Evolutionary conservation across 2,329 filamentous ascomycete genomes (phyloP).

Genomic region (Gremmenia infestans): DNA sequence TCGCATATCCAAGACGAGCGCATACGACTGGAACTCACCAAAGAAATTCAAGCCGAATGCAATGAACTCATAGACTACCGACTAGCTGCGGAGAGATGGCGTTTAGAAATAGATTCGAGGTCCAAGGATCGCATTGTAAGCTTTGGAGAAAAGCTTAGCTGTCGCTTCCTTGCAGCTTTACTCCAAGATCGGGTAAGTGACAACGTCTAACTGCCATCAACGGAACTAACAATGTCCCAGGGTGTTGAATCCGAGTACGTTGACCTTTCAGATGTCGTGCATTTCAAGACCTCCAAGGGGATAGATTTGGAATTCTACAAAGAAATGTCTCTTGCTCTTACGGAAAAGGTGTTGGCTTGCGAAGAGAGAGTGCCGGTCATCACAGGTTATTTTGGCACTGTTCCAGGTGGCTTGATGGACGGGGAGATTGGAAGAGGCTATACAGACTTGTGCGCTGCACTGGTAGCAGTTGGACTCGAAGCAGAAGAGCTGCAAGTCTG

Average conservation of each 20-base stretch:
- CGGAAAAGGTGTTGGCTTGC: constrained; percentile 60
- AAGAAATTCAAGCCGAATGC: constrained; percentile 73
- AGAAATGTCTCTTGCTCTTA: constrained; percentile 55
- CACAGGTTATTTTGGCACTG: constrained; percentile 92
- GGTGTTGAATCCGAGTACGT: constrained; percentile 85
- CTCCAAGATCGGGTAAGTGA: constrained; percentile 62
- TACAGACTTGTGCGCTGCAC: constrained; percentile 89
- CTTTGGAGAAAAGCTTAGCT: constrained; percentile 94
- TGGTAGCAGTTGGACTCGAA: constrained; percentile 82
- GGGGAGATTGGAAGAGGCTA: constrained; percentile 90
- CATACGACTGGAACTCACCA: constrained; percentile 54
- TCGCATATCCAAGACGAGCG: constrained; percentile 53
- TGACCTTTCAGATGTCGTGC: constrained; percentile 78
- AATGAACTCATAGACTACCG: constrained; percentile 72
- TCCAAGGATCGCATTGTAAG: constrained; percentile 87
- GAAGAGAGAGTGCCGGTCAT: constrained; percentile 67
- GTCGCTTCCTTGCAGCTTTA: constrained; percentile 81
- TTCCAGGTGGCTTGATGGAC: constrained; percentile 85
- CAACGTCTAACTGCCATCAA: not conserved
- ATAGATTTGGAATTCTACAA: constrained; percentile 68
- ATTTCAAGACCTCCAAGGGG: constrained; percentile 54
- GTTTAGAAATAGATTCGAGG: constrained; percentile 70
- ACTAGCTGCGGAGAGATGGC: constrained; percentile 58
- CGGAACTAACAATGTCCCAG: constrained; percentile 31
- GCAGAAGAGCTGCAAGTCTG: constrained; percentile 92